Percentiles rank a stretch among this genome's conserved stretches.
Conservation (phyloP, 495 filamentous ascomycete species). For the Neohortaea acidophila region DNA sequence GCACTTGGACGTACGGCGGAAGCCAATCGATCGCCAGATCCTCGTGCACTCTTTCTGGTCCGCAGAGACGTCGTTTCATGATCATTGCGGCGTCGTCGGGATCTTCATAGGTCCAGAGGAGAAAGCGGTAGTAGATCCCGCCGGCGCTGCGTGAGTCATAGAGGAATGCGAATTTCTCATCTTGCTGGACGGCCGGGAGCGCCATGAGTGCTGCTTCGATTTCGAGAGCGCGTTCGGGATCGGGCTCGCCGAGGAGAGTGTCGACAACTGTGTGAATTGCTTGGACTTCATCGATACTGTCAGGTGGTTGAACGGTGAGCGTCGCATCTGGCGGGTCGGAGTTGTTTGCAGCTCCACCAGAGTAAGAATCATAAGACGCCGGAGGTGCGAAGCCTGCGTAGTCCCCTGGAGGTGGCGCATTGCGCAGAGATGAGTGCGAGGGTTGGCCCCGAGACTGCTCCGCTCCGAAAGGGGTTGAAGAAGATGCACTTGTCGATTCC, state of each 20-base stretch:
- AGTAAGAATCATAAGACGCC: constrained; percentile 38
- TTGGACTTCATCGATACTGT: constrained; percentile 62
- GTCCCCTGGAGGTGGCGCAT: constrained; percentile 43
- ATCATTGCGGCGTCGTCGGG: constrained; percentile 27
- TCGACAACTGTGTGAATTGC: constrained; percentile 85
- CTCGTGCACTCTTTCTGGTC: constrained; percentile 43
- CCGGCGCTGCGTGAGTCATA: constrained; percentile 74
- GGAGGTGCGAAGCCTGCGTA: constrained; percentile 73
- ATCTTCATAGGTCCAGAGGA: constrained; percentile 70
- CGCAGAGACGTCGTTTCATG: constrained; percentile 12
- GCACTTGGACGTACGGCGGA: constrained; percentile 46
- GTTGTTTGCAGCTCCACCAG: constrained; percentile 1
- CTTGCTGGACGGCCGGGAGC: constrained; percentile 56
- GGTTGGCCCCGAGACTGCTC: constrained; percentile 40
- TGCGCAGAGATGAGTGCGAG: constrained; percentile 31
- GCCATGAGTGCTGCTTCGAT: constrained; percentile 92
- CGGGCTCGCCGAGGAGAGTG: constrained; percentile 49
- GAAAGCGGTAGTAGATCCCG: constrained; percentile 84
- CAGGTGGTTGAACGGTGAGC: constrained; percentile 60
- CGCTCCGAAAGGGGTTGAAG: constrained; percentile 71
- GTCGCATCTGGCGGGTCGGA: constrained; percentile 31
- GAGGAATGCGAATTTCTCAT: constrained; percentile 87
- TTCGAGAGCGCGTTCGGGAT: constrained; percentile 39
- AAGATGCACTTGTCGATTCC: constrained; percentile 30
- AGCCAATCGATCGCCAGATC: constrained; percentile 54